Evolutionary conservation across 2,329 filamentous ascomycete genomes (phyloP), one percentile per base, ranked within the genome.

Genomic region (Paraconiothyrium brasiliense): DNA sequence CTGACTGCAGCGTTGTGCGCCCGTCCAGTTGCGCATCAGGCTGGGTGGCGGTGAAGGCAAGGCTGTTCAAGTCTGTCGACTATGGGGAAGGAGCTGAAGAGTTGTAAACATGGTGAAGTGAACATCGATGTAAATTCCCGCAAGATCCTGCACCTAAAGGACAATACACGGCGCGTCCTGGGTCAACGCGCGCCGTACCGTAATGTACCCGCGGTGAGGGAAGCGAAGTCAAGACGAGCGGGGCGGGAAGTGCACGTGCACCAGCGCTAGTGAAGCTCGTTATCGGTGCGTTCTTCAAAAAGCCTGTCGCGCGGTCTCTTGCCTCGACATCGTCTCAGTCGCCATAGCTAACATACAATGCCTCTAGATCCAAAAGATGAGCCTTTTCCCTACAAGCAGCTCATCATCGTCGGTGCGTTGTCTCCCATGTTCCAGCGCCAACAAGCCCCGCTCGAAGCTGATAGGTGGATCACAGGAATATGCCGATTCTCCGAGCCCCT

Each of bases 401-500:
- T 84, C 63, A 78, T 78, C 22, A 81, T 82, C 52, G 72, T 82
- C 62, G 78, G 76, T 81, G 68, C 50, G 75, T 65, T 35, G 4
- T 6, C 50, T 32, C 43, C 51, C 55, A 13, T 39, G 56, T 67
- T 60, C n/a, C 16, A 41, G 39, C 52, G 4, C 43, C 14, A 22
- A 22, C 43, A 54, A 50, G 41, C 16, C 22, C 44, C 16, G 27
- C 34, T 34, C 5, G 16, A 47, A 64, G 54, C 71, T 75, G 58
- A 73, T 67, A 50, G 32, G 27, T 37, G 34, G 58, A 60, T 59
- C 51, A 47, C 71, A 96, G 93, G 93, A 77, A 93, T 97, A 83
- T 94, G 96, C 75, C 92, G 94, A 72, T 87, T 97, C 67, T 93
- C 93, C 59, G 94, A 97, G 80, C 94, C 94, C 34, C 93, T 97